Evolutionary conservation across 257 asterid species (phyloP), one percentile per base, ranked within the genome.

Genomic region (Solanum corneliomulleri): DNA sequence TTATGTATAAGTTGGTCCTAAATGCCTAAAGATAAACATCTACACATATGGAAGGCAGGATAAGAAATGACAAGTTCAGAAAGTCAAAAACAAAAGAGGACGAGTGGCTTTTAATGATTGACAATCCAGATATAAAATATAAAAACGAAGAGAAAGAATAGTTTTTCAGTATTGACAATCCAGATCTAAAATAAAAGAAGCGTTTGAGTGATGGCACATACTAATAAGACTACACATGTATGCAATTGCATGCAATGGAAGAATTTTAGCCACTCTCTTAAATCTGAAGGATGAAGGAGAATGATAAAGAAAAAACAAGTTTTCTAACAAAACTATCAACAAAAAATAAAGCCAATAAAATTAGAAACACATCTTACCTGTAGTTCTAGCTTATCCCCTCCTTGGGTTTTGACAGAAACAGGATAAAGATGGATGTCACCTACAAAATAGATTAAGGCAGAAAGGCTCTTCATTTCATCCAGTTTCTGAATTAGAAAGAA

Each of bases 371-470:
- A 37, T 41, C 94, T 91, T 91, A 96, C 99, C 93, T 95, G 98
- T n/a, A 96, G 88, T 88, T 96, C 98, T 82, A 96, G 93, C 93
- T 93, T 95, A 90, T 95, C 98, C 20, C 99, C 99, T 75, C 95
- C 95, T 86, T 90, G 97, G 41, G 97, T 93, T 89, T 92, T 96
- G 86, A 96, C 97, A 64, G 95, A 91, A 85, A 96, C 99, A n/a
- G 98, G 97, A 91, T 92, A 95, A 78, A 96, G 98, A 88, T 91
- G 93, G 91, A 92, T 87, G 70, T 94, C 98, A 86, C 93, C 99
- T 96, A 98, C 88, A 88, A 68, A 68, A 87, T 86, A 89, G 66
- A 80, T 47, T 80, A 49, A 29, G 49, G 68, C 29, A 80, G 69
- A 80, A 80, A 29, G 29, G 7, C 69, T 47, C 68, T 47, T 80